Evolutionary conservation across 805 yeast species (phyloP).

Genomic region (Starmerella riodocensis): DNA sequence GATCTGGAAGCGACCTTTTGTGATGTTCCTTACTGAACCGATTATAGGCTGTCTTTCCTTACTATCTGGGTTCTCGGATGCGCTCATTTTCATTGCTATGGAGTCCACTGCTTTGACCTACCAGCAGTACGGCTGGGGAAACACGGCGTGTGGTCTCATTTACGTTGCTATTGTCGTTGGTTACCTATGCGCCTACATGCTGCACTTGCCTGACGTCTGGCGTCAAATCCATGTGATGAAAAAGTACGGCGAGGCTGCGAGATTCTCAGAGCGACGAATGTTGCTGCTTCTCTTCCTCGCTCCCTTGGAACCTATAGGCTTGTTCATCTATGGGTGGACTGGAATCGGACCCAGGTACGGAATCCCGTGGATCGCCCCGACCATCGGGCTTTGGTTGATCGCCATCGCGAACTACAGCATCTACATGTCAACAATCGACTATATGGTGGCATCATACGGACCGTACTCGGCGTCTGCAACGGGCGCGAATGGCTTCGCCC

Average conservation of each 20-base stretch:
- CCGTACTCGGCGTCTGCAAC: constrained; percentile 35
- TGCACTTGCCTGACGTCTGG: constrained; percentile 29
- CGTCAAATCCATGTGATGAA: constrained; percentile 26
- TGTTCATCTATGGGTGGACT: constrained; percentile 35
- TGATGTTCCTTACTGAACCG: constrained; percentile 31
- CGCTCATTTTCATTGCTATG: constrained; percentile 32
- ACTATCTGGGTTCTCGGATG: constrained; percentile 33
- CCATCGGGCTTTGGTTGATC: constrained; percentile 30
- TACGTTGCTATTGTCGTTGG: constrained; percentile 30
- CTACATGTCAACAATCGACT: constrained; percentile 35
- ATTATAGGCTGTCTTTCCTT: constrained; percentile 31
- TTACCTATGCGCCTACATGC: constrained; percentile 28
- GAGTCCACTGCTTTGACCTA: constrained; percentile 30
- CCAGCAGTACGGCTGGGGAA: constrained; percentile 29
- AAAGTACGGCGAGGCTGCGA: constrained; percentile 24
- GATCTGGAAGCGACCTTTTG: constrained; percentile 31
- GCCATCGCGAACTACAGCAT: constrained; percentile 33
- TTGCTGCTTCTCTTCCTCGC: constrained; percentile 29
- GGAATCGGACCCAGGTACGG: constrained; percentile 28
- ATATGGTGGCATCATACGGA: constrained; percentile 34
- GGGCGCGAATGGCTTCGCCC: constrained; percentile 34
- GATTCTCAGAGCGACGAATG: constrained; percentile 19
- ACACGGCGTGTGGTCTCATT: constrained; percentile 26
- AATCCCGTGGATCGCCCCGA: constrained; percentile 33
- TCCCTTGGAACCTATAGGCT: constrained; percentile 31